phyloP scores from a whole-genome alignment of 1,139 yeast species.

The Saccharomycopsis crataegensis region DNA sequence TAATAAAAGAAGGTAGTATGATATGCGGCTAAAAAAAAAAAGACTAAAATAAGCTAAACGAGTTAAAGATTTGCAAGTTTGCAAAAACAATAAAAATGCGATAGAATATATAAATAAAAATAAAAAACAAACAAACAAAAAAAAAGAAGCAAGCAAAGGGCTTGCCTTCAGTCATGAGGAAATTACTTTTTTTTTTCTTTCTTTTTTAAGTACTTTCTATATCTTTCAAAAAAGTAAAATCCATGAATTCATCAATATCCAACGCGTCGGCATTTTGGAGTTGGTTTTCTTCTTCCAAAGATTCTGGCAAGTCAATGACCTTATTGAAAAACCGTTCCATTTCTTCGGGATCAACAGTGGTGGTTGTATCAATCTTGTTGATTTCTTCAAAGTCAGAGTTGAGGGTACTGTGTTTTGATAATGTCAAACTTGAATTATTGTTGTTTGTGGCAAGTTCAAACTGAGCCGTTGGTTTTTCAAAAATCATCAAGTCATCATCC shows the following conservation, averaged over 20 bases:
- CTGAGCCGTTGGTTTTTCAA: not conserved
- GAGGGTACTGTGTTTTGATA: not conserved
- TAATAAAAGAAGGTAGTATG: not conserved
- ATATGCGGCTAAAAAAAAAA: not conserved
- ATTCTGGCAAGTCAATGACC: not conserved
- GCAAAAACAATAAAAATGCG: not conserved
- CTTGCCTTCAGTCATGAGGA: not conserved
- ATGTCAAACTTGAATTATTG: not conserved
- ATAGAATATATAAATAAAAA: not conserved
- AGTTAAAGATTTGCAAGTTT: not conserved
- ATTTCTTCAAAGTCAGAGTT: not conserved
- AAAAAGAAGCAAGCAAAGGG: not conserved
- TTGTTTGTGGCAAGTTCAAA: not conserved
- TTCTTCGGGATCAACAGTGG: not conserved
- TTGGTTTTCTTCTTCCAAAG: not conserved
- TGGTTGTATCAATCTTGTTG: not conserved
- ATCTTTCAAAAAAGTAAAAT: not conserved
- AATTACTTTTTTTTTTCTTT: not conserved
- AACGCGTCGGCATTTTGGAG: not conserved
- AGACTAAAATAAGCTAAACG: not conserved
- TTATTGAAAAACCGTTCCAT: not conserved
- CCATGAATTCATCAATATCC: not conserved
- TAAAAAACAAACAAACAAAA: not conserved
- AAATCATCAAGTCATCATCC: not conserved
- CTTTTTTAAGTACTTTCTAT: not conserved